Conservation (phyloP, 1,284 basidiomycete genomes). For the Anthracocystis setariae region DNA sequence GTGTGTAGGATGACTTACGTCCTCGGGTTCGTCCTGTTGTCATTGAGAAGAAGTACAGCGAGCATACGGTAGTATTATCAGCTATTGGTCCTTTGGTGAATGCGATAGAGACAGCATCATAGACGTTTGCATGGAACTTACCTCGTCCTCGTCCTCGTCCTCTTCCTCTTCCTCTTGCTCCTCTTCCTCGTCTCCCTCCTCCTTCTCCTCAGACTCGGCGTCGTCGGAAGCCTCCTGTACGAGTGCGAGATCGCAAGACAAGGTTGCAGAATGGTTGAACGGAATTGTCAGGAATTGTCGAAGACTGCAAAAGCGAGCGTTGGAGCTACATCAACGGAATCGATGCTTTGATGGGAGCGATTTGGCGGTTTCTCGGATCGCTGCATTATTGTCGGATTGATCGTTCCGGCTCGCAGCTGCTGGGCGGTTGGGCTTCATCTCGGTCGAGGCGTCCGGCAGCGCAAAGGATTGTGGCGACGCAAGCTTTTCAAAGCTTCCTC, state of each 20-base stretch:
- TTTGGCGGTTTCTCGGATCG: no score
- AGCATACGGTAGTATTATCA: no score
- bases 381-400: no score
- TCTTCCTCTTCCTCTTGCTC: constrained; percentile 47
- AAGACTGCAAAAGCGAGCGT: not conserved
- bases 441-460: no score
- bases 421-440: no score
- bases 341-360: not conserved
- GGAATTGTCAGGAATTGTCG: not conserved
- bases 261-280: not conserved
- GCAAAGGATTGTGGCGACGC: no score
- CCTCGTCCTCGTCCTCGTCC: constrained; percentile 36
- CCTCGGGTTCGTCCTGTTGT: constrained; percentile 65
- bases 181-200: constrained; percentile 53
- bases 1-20: constrained; percentile 50
- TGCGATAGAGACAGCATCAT: no score
- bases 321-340: not conserved
- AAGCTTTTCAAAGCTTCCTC: no score
- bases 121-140: no score
- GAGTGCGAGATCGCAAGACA: not conserved
- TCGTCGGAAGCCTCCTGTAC: constrained; percentile 38
- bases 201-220: constrained; percentile 45
- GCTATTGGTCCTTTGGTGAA: no score
- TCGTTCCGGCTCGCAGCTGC: no score
- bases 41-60: no score